Percentiles rank a stretch among this genome's conserved stretches.
phyloP scores from a whole-genome alignment of 345 rosid genomes.

The Murraya koenigii region DNA sequence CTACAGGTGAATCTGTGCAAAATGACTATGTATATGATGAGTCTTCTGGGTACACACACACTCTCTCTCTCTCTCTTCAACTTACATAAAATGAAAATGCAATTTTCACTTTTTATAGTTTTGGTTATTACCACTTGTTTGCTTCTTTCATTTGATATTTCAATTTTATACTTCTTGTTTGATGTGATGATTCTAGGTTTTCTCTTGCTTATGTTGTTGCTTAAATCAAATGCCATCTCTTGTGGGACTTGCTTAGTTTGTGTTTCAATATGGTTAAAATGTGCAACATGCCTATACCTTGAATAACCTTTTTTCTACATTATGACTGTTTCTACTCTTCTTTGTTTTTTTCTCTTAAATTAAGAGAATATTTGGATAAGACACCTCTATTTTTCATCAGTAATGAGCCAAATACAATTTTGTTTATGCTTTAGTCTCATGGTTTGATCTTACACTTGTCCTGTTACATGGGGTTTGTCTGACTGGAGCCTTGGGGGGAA shows the following conservation, averaged over 20 bases:
- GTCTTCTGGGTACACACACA: constrained; percentile 64
- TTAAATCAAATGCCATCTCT: neutral
- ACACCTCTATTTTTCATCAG: neutral
- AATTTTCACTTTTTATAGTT: neutral
- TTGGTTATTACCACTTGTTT: neutral
- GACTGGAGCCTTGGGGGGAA: neutral
- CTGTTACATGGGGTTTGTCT: neutral
- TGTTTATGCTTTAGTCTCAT: neutral
- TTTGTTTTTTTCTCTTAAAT: neutral
- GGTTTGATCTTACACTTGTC: neutral
- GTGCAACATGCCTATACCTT: neutral
- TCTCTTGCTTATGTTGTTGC: neutral
- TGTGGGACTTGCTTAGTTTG: neutral
- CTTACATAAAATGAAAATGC: neutral
- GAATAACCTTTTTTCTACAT: neutral
- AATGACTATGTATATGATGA: constrained; percentile 85
- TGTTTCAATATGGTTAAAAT: constrained; percentile 6
- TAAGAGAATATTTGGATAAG: neutral
- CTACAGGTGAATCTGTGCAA: constrained; percentile 53
- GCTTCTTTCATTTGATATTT: neutral
- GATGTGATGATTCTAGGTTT: neutral
- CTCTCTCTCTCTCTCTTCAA: neutral
- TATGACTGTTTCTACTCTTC: neutral
- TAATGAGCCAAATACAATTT: neutral
- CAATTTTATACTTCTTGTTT: neutral